A percentile compares a stretch with the other conserved stretches of the same genome.
These are phyloP conservation scores for Elaeis oleifera DNA, from an alignment of 202 grass and related monocot genomes.

Conservation along the genomic window DNA sequence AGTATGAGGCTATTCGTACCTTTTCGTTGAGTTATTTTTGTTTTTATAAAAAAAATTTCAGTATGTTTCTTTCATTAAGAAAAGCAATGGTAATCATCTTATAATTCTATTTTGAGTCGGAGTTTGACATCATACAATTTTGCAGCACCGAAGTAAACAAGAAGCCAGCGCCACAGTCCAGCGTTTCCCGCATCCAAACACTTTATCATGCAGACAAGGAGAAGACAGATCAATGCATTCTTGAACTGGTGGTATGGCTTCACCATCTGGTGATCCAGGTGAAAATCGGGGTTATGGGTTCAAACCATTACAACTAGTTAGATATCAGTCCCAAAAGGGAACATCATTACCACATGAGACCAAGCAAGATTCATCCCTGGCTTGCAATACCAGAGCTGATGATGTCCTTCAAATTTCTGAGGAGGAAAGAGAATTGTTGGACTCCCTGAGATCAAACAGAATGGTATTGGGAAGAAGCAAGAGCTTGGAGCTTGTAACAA, in stretches of 20 bases:
- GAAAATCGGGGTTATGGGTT: constrained; percentile 63
- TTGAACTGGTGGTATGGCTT: constrained; percentile 72
- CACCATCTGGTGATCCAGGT: constrained; percentile 75
- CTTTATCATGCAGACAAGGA: constrained; percentile 78
- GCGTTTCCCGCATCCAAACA: constrained; percentile 59
- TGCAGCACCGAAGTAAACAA: constrained; percentile 66
- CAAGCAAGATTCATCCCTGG: constrained; percentile 35
- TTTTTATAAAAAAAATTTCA: too few relatives aligned
- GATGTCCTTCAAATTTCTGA: constrained; percentile 31
- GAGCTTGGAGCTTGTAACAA: constrained; percentile 39
- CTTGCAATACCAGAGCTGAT: background rate
- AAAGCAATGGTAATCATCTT: too few relatives aligned
- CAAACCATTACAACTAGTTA: constrained; percentile 34
- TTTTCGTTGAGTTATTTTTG: background rate
- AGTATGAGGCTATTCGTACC: constrained; percentile 29
- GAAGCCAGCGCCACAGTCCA: constrained; percentile 38
- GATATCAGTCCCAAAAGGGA: constrained; percentile 18
- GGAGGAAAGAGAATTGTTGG: constrained; percentile 43
- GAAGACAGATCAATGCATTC: constrained; percentile 54
- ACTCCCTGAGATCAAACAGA: constrained; percentile 32
- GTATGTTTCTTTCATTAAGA: too few relatives aligned
- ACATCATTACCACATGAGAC: background rate
- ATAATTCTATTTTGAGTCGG: background rate
- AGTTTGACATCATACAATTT: constrained; percentile 8
- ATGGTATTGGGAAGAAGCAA: constrained; percentile 53